These are phyloP conservation scores for Talaromyces adpressus DNA, from an alignment of 495 filamentous ascomycete species.

Conservation along the genomic window DNA sequence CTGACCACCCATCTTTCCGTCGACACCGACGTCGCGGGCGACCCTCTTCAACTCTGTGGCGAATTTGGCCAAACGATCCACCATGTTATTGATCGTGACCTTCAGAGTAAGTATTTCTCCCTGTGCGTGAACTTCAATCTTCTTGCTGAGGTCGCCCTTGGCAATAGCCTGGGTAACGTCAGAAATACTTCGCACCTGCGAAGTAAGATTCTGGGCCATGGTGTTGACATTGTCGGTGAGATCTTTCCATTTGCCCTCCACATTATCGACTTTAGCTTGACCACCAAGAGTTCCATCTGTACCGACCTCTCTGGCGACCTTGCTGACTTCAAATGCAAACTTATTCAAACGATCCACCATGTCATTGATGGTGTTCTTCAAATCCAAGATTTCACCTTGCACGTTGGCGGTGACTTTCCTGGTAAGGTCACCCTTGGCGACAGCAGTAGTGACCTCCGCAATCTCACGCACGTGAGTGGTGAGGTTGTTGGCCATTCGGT, in stretches of 20 bases:
- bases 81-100: constrained; percentile 99
- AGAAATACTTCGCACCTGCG: constrained; percentile 92
- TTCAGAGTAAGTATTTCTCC: constrained; percentile 92
- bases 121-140: constrained; percentile 92
- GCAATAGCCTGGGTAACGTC: constrained; percentile 97
- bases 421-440: constrained; percentile 88
- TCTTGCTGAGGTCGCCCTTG: constrained; percentile 86
- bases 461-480: constrained; percentile 98
- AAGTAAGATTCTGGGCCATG: constrained; percentile 94
- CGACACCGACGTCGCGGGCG: constrained; percentile 93
- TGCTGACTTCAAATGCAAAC: constrained; percentile 97
- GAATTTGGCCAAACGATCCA: constrained; percentile 90
- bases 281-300: constrained; percentile 95
- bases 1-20: constrained; percentile 98
- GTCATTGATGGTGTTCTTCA: constrained; percentile 98
- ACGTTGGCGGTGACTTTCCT: constrained; percentile 96
- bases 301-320: constrained; percentile 95
- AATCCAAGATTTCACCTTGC: constrained; percentile 86
- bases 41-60: constrained; percentile 96
- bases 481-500: constrained; percentile 97
- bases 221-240: constrained; percentile 83
- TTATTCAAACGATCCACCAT: constrained; percentile 98
- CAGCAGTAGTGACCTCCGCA: constrained; percentile 94
- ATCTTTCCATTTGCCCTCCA: constrained; percentile 99
- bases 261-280: constrained; percentile 93